Evolutionary conservation across 2,329 filamentous ascomycete genomes (phyloP).

Genomic region (Lachnellula suecica): DNA sequence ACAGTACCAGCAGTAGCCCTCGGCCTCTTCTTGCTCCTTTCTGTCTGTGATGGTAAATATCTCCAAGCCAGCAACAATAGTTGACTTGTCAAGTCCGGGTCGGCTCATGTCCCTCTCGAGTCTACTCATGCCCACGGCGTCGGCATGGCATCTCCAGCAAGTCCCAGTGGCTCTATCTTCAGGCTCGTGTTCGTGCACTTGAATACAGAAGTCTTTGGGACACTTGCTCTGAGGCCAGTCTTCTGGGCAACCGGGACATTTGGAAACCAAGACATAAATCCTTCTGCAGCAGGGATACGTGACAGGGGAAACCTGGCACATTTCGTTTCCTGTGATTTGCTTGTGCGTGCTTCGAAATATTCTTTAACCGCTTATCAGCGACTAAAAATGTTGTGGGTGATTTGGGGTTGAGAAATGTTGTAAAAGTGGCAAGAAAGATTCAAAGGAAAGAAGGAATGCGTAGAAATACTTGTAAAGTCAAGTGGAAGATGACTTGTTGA

Average conservation of each 20-base stretch:
- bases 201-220: conserved; percentile 25
- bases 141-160: conserved; percentile 29
- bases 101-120: conserved; percentile 18
- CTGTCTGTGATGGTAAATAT: conserved; percentile 13
- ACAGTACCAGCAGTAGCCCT: conserved; percentile 24
- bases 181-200: conserved; percentile 8
- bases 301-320: conserved; percentile 27
- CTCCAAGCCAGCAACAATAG: conserved; percentile 20
- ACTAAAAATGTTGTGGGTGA: not conserved
- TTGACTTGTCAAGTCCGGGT: conserved; percentile 26
- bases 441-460: not conserved
- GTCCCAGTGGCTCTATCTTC: conserved; percentile 8
- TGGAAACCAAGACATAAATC: conserved; percentile 23
- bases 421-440: not conserved
- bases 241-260: conserved; percentile 22
- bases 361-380: not conserved
- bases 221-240: conserved; percentile 29
- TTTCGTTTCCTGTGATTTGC: no score
- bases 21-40: conserved; percentile 12
- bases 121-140: not conserved
- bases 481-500: not conserved
- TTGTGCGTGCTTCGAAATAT: not conserved
- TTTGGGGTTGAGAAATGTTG: not conserved
- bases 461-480: not conserved
- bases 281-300: conserved; percentile 25